These are phyloP conservation scores for Solanum boliviense DNA, from an alignment of 257 asterid species.

Conservation along the genomic window DNA sequence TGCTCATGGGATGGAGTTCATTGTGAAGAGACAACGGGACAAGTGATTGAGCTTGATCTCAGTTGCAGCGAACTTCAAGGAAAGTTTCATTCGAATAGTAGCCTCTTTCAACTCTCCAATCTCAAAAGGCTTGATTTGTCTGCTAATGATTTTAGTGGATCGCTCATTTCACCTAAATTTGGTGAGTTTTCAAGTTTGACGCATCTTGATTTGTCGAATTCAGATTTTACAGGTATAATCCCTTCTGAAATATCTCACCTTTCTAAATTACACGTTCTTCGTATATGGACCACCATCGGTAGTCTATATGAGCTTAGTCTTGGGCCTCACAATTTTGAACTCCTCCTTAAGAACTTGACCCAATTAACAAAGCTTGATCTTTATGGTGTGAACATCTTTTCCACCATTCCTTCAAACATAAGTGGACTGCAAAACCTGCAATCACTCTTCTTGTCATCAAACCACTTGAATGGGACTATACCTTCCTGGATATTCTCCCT, in stretches of 20 bases:
- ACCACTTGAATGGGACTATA: no score
- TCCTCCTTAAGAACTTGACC: no score
- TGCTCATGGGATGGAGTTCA: conserved; percentile 15
- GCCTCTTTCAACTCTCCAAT: not conserved
- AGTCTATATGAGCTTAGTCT: not conserved
- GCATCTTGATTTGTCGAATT: conserved; percentile 11
- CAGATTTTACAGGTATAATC: conserved; percentile 10
- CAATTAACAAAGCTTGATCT: no score
- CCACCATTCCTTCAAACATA: no score
- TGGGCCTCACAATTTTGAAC: no score
- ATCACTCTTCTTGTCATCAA: no score
- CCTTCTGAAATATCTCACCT: conserved; percentile 7
- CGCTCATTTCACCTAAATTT: no score
- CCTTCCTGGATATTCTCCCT: no score
- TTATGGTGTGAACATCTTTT: no score
- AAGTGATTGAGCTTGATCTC: conserved; percentile 9
- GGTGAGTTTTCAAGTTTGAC: not conserved
- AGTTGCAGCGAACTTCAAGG: conserved; percentile 12
- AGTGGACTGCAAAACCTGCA: no score
- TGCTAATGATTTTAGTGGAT: no score
- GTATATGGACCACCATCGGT: not conserved
- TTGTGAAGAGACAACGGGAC: not conserved
- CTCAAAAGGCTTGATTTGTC: no score
- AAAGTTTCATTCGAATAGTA: not conserved
- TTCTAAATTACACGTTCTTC: conserved; percentile 7